Evolutionary conservation across 1,284 basidiomycete genomes (phyloP).

Genomic region (Microbotryum intermedium): DNA sequence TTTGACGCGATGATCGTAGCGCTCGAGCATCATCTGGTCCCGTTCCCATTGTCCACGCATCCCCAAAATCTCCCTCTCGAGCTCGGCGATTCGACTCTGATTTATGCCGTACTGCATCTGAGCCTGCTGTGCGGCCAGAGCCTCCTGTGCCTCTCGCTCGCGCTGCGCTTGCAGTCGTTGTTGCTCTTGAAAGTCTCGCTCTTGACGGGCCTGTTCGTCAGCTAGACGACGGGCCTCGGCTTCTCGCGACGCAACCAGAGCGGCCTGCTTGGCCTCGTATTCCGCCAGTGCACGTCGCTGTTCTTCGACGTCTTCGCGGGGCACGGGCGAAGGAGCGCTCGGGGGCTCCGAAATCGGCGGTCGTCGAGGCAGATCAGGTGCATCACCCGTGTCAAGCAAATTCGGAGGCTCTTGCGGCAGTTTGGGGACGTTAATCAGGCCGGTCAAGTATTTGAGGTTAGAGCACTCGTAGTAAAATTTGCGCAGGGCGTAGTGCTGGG

Average conservation of each 20-base stretch:
- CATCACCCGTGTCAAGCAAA: slow-evolving; percentile 68
- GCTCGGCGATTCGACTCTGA: slow-evolving; percentile 54
- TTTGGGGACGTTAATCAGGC: slow-evolving; percentile 91
- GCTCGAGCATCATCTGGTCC: slow-evolving; percentile 94
- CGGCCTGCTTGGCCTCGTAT: slow-evolving; percentile 88
- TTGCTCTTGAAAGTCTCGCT: slow-evolving; percentile 81
- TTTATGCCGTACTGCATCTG: slow-evolving; percentile 31
- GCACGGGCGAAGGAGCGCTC: slow-evolving; percentile 19
- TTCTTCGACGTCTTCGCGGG: slow-evolving; percentile 67
- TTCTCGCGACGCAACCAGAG: slow-evolving; percentile 50
- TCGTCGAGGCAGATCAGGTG: slow-evolving; percentile 78
- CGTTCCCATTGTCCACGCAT: slow-evolving; percentile 97
- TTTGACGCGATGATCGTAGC: slow-evolving; percentile 97
- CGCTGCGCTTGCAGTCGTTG: slow-evolving; percentile 81
- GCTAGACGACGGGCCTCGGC: slow-evolving; percentile 69
- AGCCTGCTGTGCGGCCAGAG: slow-evolving; percentile 52
- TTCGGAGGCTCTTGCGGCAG: slow-evolving; percentile 92
- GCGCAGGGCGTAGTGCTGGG: slow-evolving; percentile 80
- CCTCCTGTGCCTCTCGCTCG: slow-evolving; percentile 80
- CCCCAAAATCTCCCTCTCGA: slow-evolving; percentile 81
- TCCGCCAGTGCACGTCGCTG: slow-evolving; percentile 92
- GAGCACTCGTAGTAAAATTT: slow-evolving; percentile 98
- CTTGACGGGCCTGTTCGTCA: slow-evolving; percentile 70
- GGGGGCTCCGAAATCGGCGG: slow-evolving; percentile 40
- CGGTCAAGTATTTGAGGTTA: slow-evolving; percentile 89